A percentile compares a stretch with the other conserved stretches of the same genome.
These are phyloP conservation scores for Tuber borchii DNA, from an alignment of 495 filamentous ascomycete species.

Conservation along the genomic window DNA sequence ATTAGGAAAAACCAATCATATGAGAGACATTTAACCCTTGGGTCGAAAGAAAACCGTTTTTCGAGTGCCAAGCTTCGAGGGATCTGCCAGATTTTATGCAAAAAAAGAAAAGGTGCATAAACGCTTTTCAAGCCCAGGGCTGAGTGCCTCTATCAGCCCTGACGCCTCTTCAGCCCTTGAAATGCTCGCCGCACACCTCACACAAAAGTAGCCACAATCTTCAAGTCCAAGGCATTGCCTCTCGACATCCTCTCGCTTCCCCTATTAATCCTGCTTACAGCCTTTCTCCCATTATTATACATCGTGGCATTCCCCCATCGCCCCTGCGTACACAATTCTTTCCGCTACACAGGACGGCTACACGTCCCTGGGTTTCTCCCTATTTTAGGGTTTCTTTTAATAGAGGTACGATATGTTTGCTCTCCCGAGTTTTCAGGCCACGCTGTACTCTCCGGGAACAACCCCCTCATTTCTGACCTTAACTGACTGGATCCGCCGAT, in stretches of 20 bases:
- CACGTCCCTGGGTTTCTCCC: neutral
- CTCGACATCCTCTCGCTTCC: neutral
- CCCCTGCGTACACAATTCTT: neutral
- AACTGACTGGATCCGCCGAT: conserved; percentile 25
- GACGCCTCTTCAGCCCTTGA: neutral
- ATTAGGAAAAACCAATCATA: neutral
- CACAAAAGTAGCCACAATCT: neutral
- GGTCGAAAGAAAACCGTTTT: too few species aligned
- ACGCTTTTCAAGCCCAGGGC: too few species aligned
- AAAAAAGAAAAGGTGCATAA: too few species aligned
- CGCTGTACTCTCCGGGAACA: neutral
- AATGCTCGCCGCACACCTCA: neutral
- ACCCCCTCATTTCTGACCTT: conserved; percentile 1
- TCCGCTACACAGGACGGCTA: neutral
- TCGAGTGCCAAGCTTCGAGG: too few species aligned
- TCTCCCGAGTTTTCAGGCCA: neutral
- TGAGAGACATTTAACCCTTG: too few species aligned
- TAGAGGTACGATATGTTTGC: conserved; percentile 3
- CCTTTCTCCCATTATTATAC: neutral
- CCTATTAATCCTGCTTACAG: neutral
- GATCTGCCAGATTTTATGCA: too few species aligned
- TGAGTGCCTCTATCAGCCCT: neutral
- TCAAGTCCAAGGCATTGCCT: neutral
- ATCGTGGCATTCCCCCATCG: neutral
- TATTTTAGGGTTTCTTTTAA: neutral